A percentile compares a stretch with the other conserved stretches of the same genome.
These are phyloP conservation scores for Schwanniomyces occidentalis DNA, from an alignment of 805 yeast genomes.

Conservation along the genomic window DNA sequence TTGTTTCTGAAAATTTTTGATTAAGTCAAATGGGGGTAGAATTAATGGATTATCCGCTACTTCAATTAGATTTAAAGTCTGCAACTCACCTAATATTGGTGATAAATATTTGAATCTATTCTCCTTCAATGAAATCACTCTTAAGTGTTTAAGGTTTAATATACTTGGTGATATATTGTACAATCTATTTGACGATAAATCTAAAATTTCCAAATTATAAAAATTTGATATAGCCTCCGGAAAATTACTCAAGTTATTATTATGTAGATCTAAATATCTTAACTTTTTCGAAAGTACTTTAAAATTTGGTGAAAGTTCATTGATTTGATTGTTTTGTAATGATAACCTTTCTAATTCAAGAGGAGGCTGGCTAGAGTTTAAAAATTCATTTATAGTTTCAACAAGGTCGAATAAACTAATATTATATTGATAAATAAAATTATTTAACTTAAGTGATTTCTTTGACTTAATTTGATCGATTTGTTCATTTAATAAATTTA, in stretches of 20 bases:
- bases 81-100: slow-evolving; percentile 50
- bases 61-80: slow-evolving; percentile 56
- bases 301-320: slow-evolving; percentile 49
- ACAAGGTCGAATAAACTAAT: slow-evolving; percentile 18
- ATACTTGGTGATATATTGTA: slow-evolving; percentile 39
- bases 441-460: slow-evolving; percentile 20
- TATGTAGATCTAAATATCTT: slow-evolving; percentile 65
- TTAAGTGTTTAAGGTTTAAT: slow-evolving; percentile 43
- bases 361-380: slow-evolving; percentile 22
- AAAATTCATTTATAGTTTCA: slow-evolving; percentile 22
- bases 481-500: slow-evolving; percentile 21
- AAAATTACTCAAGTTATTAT: slow-evolving; percentile 53
- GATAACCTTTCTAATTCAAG: slow-evolving; percentile 50
- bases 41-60: slow-evolving; percentile 62
- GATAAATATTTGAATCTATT: slow-evolving; percentile 60
- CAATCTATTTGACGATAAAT: slow-evolving; percentile 59
- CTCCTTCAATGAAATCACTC: slow-evolving; percentile 60
- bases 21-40: slow-evolving; percentile 41
- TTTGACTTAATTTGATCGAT: slow-evolving; percentile 20
- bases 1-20: slow-evolving; percentile 35
- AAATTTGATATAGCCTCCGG: slow-evolving; percentile 47
- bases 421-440: slow-evolving; percentile 7
- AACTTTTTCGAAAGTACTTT: slow-evolving; percentile 41
- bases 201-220: slow-evolving; percentile 59
- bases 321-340: slow-evolving; percentile 51